Evolutionary conservation across 768 basidiomycete species (phyloP), one percentile per base, ranked within the genome.

Genomic region (Rhizopogon rudus): DNA sequence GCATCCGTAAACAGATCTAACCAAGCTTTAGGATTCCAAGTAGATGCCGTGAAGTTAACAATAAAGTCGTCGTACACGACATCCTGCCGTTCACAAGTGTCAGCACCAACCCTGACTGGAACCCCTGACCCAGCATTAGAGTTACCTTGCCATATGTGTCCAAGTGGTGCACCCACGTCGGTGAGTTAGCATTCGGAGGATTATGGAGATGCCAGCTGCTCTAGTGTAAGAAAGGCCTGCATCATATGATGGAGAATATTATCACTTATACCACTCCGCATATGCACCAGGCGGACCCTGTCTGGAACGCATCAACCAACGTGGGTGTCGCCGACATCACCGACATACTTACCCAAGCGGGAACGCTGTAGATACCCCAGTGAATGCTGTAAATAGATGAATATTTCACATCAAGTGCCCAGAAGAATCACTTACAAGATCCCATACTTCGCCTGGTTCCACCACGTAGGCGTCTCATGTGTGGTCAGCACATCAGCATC

Each of bases 61-160:
- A 85, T 81, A 58, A 85, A 84, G 58, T 83, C 79, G 59, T 85
- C 83, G 56, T 85, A 81, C 5, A 76, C 57, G 3, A 81, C 67
- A 29, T 77, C 57, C 79, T 82, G 20, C 10, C 25, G 25, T 7
- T 8, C 16, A 51, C 8, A 13, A 7, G 33, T 46, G 13, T 53
- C 12, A 55, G 7, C 13, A 28, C 7, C n/a, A 31, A 12, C 9
- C 10, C 8, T 55, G 8, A 46, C 20, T 43, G 1, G 4, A 35
- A 50, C 14, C 42, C 29, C 45, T 37, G 48, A 31, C 39, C 14
- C 16, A 42, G 31, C 22, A n/a, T 22, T 5, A 14, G 13, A 17
- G 2, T 40, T 54, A 66, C 75, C 63, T 62, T 70, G 70, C 82
- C 83, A 50, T 76, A 83, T 0, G 70, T 77, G 14, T 78, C 64